Evolutionary conservation across 2,329 filamentous ascomycete species (phyloP).

Genomic region (Talaromyces sp.): DNA sequence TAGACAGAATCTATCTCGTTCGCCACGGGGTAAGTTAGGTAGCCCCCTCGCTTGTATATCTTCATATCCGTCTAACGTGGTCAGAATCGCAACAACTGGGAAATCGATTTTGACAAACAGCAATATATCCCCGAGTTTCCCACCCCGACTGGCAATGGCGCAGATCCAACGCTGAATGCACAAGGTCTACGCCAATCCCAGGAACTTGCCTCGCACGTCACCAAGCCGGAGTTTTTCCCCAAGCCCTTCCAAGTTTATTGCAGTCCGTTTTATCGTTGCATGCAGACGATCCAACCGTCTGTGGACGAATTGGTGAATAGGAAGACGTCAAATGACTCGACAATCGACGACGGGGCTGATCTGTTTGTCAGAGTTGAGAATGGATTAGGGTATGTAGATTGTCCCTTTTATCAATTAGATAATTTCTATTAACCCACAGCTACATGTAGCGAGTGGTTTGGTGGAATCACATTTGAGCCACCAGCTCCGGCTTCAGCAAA

Average conservation of each 20-base stretch:
- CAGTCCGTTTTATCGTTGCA: not conserved
- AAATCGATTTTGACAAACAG: conserved; percentile 73
- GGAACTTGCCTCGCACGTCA: conserved; percentile 54
- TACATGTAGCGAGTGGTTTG: not conserved
- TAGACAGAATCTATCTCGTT: conserved; percentile 67
- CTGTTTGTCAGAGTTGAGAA: not conserved
- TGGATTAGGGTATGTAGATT: not conserved
- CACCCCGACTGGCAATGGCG: conserved; percentile 79
- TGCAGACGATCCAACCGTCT: not conserved
- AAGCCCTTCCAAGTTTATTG: not conserved
- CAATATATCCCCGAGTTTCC: conserved; percentile 66
- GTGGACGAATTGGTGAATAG: not conserved
- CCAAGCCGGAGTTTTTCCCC: not conserved
- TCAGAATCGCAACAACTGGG: conserved; percentile 88
- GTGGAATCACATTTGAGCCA: not conserved
- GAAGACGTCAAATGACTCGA: not conserved
- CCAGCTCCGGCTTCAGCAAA: not conserved
- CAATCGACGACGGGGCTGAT: not conserved
- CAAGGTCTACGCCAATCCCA: conserved; percentile 79
- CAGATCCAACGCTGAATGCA: conserved; percentile 79
- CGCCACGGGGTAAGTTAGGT: conserved; percentile 66
- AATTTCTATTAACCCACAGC: too few relatives aligned
- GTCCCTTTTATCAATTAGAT: too few relatives aligned
- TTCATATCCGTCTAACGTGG: too few relatives aligned
- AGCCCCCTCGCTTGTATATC: not conserved